phyloP scores from a whole-genome alignment of 2,329 filamentous ascomycete species.

The Colletotrichum incanum region DNA sequence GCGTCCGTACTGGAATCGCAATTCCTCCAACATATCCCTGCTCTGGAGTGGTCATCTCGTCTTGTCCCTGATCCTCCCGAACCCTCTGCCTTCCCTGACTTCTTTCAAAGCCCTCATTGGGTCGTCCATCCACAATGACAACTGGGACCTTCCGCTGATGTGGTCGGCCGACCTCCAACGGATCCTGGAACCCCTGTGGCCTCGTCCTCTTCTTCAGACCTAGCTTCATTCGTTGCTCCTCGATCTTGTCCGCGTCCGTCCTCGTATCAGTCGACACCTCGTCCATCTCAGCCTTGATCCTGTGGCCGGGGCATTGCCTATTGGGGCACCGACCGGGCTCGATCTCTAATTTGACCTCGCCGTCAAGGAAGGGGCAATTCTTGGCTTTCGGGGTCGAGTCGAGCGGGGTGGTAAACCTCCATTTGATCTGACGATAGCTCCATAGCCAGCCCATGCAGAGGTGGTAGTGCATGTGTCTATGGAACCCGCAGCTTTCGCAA shows the following conservation, averaged over 20 bases:
- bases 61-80: background rate
- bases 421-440: constrained; percentile 30
- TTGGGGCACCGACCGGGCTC: constrained; percentile 40
- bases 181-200: constrained; percentile 27
- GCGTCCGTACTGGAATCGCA: background rate
- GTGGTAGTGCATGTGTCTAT: constrained; percentile 42
- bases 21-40: background rate
- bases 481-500: constrained; percentile 42
- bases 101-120: constrained; percentile 10
- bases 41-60: background rate
- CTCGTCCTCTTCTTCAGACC: constrained; percentile 23
- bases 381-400: constrained; percentile 30
- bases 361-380: constrained; percentile 34
- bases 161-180: constrained; percentile 34
- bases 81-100: background rate
- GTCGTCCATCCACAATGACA: constrained; percentile 18
- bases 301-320: constrained; percentile 18
- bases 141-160: constrained; percentile 33
- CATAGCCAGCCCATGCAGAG: constrained; percentile 35
- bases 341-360: constrained; percentile 34
- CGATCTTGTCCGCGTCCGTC: constrained; percentile 94
- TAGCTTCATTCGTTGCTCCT: constrained; percentile 62
- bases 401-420: constrained; percentile 32
- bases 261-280: constrained; percentile 77
- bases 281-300: constrained; percentile 11